phyloP scores from a whole-genome alignment of 2,329 filamentous ascomycete genomes.

The Cladosporium austrohemisphaericum region DNA sequence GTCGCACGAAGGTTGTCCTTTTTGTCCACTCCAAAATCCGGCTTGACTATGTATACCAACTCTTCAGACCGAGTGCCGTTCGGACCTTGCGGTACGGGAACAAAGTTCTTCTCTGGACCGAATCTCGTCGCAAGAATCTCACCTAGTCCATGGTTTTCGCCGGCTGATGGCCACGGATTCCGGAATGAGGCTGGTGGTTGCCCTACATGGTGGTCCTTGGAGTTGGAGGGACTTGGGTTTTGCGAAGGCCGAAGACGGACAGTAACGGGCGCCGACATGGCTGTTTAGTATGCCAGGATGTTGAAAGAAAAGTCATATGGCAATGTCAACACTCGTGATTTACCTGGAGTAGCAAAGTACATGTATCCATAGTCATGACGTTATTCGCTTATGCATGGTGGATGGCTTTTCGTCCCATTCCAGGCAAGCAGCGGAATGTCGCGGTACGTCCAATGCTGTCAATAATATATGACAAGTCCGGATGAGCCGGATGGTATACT shows the following conservation, averaged over 20 bases:
- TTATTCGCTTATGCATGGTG: neutral
- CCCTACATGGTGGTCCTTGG: slow-evolving; percentile 40
- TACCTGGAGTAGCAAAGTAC: too few relatives aligned
- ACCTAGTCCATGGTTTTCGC: slow-evolving; percentile 24
- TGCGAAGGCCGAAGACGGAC: neutral
- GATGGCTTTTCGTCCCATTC: neutral
- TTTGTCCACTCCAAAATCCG: slow-evolving; percentile 37
- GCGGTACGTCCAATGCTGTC: too few relatives aligned
- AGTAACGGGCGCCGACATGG: slow-evolving; percentile 5
- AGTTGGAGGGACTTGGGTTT: neutral
- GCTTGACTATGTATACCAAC: slow-evolving; percentile 41
- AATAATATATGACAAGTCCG: too few relatives aligned
- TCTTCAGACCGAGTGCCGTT: slow-evolving; percentile 32
- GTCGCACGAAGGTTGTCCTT: slow-evolving; percentile 41
- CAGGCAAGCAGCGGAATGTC: neutral
- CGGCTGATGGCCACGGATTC: slow-evolving; percentile 49
- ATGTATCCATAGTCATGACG: slow-evolving; percentile 4
- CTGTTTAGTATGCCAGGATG: neutral
- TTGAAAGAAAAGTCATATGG: neutral
- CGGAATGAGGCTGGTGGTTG: slow-evolving; percentile 44
- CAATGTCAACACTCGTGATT: too few relatives aligned
- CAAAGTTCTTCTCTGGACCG: slow-evolving; percentile 41
- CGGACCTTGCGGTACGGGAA: slow-evolving; percentile 42
- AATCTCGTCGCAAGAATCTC: slow-evolving; percentile 37
- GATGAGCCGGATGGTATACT: too few relatives aligned